Base-by-base conservation (phyloP, 2,329 filamentous ascomycete genomes). In the Bipolaris cookei region DNA sequence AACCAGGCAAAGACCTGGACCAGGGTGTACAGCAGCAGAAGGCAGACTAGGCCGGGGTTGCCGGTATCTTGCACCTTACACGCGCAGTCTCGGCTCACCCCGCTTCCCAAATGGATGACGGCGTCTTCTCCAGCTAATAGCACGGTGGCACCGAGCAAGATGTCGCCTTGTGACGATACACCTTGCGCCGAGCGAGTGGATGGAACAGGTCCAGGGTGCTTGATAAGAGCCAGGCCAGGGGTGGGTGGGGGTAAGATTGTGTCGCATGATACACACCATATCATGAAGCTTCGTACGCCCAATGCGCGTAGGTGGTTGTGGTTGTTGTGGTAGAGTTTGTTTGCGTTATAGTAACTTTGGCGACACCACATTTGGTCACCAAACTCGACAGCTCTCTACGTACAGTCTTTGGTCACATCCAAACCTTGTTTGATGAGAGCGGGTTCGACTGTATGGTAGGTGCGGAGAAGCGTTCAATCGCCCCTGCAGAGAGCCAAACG, bases 191-290 rank as follows among this genome's bases (percentile, higher is more conserved):
- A 58, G 47, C 25, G 56, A 58, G 59, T 63, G 56, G 62, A 62
- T 66, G 60, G 61, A 65, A 48, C 51, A 45, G 51, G 41, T 44
- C 47, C 55, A 34, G 58, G 45, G 61, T 56, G 38, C 48, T 50
- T 65, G 69, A 71, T 71, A 72, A 68, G 65, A 60, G 54, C 54
- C 62, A 52, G 30, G 54, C 56, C 52, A 58, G 54, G 39, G 47
- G 35, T 53, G 45, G 37, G 37, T n/a, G 13, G 56, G 59, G 58
- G 56, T 49, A 58, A 28, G 48, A 47, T 44, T 50, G 56, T 20
- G 48, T 59, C 38, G 48, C 54, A 52, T 53, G 52, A 51, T 57
- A 49, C 46, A 51, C 48, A 47, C 54, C 51, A 51, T 49, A 49
- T 47, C 49, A 55, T 48, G 56, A 58, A 61, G 54, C 62, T 63